A percentile compares a stretch with the other conserved stretches of the same genome.
Evolutionary conservation across 2,329 filamentous ascomycete genomes (phyloP).

Genomic region (Colletotrichum aenigma): DNA sequence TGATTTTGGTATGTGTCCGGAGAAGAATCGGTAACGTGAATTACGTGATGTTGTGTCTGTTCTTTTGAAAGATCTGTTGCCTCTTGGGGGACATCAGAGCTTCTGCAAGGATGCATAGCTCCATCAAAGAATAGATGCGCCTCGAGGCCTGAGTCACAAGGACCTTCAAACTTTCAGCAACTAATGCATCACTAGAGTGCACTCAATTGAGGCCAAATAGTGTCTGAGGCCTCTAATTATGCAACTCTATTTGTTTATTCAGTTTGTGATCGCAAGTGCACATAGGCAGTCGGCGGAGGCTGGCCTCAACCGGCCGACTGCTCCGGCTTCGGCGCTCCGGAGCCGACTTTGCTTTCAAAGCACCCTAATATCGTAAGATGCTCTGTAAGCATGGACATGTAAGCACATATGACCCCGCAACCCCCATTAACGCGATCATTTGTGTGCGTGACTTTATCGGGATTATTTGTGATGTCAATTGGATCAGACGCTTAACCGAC

Average conservation of each 20-base stretch:
- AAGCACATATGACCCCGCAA: neutral
- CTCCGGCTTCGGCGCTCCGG: neutral
- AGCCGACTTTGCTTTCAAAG: neutral
- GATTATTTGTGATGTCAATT: neutral
- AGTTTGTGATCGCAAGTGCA: neutral
- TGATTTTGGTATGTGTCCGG: neutral
- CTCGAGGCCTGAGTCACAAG: neutral
- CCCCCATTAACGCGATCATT: neutral
- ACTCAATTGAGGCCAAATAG: neutral
- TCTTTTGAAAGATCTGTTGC: rapidly evolving
- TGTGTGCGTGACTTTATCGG: neutral
- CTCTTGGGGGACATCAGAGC: neutral
- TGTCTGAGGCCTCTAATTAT: neutral
- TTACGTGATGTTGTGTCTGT: rapidly evolving
- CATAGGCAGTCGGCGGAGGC: neutral
- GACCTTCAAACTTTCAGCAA: neutral
- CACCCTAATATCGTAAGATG: neutral
- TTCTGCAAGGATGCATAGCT: rapidly evolving
- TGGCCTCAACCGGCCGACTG: neutral
- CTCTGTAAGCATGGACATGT: neutral
- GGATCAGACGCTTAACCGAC: neutral
- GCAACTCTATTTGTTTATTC: neutral
- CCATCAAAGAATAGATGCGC: neutral
- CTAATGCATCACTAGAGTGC: neutral
- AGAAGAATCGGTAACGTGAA: rapidly evolving